Evolutionary conservation across 2,329 filamentous ascomycete genomes (phyloP).

Genomic region (Aspergillus neoniger): DNA sequence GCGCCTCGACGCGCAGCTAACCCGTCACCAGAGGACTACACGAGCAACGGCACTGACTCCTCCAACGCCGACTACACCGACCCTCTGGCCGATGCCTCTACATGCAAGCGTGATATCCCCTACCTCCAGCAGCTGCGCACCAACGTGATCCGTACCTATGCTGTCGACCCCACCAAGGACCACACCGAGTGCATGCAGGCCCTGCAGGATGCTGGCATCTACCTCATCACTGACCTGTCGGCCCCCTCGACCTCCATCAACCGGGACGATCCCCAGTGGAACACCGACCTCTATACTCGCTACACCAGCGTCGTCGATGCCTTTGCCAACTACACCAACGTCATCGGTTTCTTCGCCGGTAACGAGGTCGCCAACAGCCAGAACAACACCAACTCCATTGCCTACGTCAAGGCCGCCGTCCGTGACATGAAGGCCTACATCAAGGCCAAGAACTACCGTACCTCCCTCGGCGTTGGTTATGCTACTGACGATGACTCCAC

Average conservation of each 20-base stretch:
- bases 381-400: constrained; percentile 86
- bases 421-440: constrained; percentile 96
- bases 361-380: constrained; percentile 92
- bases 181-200: constrained; percentile 84
- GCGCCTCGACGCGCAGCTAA: constrained; percentile 19
- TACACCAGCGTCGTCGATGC: constrained; percentile 84
- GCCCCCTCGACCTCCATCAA: constrained; percentile 83
- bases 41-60: constrained; percentile 50
- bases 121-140: constrained; percentile 76
- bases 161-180: constrained; percentile 75
- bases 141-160: constrained; percentile 95
- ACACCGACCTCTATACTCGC: constrained; percentile 72
- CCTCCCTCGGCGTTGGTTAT: constrained; percentile 82
- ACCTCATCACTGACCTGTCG: constrained; percentile 87
- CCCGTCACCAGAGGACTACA: constrained; percentile 44
- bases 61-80: constrained; percentile 66
- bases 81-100: constrained; percentile 70
- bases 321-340: constrained; percentile 81
- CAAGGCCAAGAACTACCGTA: constrained; percentile 71
- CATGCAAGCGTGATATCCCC: constrained; percentile 84
- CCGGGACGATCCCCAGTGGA: constrained; percentile 77
- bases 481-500: constrained; percentile 89
- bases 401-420: constrained; percentile 96
- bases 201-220: constrained; percentile 84
- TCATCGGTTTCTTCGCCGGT: constrained; percentile 95